Percentiles rank a stretch among this genome's conserved stretches.
Conservation (phyloP, 2,329 filamentous ascomycete species). For the Alternaria arborescens region DNA sequence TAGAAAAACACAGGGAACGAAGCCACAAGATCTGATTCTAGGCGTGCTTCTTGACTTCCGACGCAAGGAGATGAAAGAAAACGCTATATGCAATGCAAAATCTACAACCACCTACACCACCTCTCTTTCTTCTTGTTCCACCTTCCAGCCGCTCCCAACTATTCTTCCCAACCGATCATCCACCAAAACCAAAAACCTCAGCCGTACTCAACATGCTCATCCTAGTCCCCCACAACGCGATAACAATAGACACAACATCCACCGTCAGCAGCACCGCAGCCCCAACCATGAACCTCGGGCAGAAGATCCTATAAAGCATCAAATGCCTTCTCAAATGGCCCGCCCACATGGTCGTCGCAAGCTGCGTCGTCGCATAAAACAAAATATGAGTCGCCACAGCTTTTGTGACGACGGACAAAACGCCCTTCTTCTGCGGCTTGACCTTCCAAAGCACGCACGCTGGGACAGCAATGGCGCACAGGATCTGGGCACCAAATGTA, state of each 20-base stretch:
- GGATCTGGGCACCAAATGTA: constrained; percentile 86
- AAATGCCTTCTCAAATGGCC: constrained; percentile 87
- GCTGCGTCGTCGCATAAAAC: constrained; percentile 82
- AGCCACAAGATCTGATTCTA: no score
- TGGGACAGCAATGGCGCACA: constrained; percentile 81
- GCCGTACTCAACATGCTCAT: constrained; percentile 80
- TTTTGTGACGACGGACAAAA: constrained; percentile 75
- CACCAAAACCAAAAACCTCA: constrained; percentile 78
- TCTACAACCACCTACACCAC: background rate
- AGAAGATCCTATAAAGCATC: constrained; percentile 96
- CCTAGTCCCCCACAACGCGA: constrained; percentile 77
- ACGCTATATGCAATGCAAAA: background rate
- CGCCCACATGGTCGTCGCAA: constrained; percentile 91
- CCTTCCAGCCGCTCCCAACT: background rate
- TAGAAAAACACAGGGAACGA: no score
- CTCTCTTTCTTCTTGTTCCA: no score
- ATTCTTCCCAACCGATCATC: constrained; percentile 72
- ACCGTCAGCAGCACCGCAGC: constrained; percentile 75
- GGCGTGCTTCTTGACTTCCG: background rate
- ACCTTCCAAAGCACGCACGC: constrained; percentile 90
- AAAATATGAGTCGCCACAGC: constrained; percentile 77
- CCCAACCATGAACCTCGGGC: constrained; percentile 87
- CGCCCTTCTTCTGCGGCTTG: constrained; percentile 69
- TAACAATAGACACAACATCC: constrained; percentile 75
- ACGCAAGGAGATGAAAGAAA: background rate